Base-by-base conservation (phyloP, 306 rosid genomes). In the Fragaria vesca region DNA sequence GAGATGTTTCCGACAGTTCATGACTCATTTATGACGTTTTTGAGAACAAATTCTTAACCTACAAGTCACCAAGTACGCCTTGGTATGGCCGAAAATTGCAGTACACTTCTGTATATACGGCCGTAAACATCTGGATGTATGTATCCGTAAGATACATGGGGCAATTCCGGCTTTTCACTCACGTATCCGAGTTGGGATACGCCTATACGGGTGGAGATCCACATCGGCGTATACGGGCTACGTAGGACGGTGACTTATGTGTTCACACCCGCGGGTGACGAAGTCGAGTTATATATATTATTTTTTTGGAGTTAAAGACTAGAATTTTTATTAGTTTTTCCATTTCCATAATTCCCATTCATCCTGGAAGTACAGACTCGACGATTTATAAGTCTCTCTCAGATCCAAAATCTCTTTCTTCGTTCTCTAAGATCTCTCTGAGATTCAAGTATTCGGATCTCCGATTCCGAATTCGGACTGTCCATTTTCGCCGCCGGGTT, bases 401-500 rank as follows among this genome's bases (percentile, higher is more conserved):
- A 94, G 98, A 92, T 92, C 98, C 92, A 82, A 83, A 85, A 70
- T 87, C 66, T 71, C 66, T 18, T 71, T 45, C 54, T 71, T 81
- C 47, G 38, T 43, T 16, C 72, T 50, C 47, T 1, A 2, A 72
- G 84, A 83, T 81, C 85, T 81, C 85, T 79, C 75, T 76, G 85
- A 26, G 55, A 42, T 46, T 54, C 40, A 45, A 85, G 74, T 48
- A 69, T 82, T 87, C 82, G 87, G 92, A 92, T 92, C 97, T 85
- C 82, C 78, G 83, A 75, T 86, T 82, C 78, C 65, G 61, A 52
- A 51, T 80, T 81, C 80, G 65, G 50, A 18, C 72, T 24, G 21
- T 78, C 79, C 76, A 43, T 17, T 78, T 72, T 72, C 63, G 72
- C 78, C 73, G 34, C 16, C 46, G n/a, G 68, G 80, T 30, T 71